Percentiles rank a stretch among this genome's conserved stretches.
phyloP scores from a whole-genome alignment of 2,329 filamentous ascomycete species.

The Diplodia intermedia region DNA sequence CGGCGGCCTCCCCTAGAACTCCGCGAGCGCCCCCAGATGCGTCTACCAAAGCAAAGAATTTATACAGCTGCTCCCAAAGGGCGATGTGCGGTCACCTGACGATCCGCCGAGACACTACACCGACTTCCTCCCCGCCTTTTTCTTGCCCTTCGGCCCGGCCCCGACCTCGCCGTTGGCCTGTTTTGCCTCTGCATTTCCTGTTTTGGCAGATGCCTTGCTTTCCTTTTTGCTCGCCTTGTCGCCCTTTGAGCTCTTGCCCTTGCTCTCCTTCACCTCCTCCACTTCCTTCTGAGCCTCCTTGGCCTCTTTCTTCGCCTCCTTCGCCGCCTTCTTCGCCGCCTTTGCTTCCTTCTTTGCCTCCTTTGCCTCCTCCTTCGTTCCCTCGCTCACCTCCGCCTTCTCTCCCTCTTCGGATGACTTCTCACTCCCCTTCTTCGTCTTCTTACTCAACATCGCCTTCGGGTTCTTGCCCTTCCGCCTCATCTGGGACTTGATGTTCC shows the following conservation, averaged over 20 bases:
- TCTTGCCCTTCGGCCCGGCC: slow-evolving; percentile 40
- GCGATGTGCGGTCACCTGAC: slow-evolving; percentile 17
- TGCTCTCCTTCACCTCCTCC: slow-evolving; percentile 33
- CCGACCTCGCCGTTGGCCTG: slow-evolving; percentile 34
- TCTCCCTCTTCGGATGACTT: background rate
- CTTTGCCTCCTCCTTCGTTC: slow-evolving; percentile 37
- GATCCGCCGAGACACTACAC: slow-evolving; percentile 28
- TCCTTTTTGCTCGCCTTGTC: slow-evolving; percentile 32
- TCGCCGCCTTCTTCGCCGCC: slow-evolving; percentile 36
- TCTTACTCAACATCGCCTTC: slow-evolving; percentile 44
- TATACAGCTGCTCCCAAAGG: slow-evolving; percentile 2
- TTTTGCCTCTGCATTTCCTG: slow-evolving; percentile 38
- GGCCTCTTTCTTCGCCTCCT: slow-evolving; percentile 33
- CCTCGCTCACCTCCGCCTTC: slow-evolving; percentile 32
- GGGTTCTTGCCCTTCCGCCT: slow-evolving; percentile 58
- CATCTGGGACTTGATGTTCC: slow-evolving; percentile 51
- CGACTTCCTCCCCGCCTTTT: slow-evolving; percentile 31
- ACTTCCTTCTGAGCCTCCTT: slow-evolving; percentile 33
- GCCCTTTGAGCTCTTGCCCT: slow-evolving; percentile 36
- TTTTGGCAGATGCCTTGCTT: slow-evolving; percentile 32
- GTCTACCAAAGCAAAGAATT: slow-evolving; percentile 17
- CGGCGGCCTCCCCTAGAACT: slow-evolving; percentile 2
- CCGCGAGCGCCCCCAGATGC: background rate
- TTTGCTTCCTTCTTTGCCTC: slow-evolving; percentile 33
- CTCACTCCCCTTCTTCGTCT: slow-evolving; percentile 34